These are phyloP conservation scores for Cinnamomum micranthum DNA, from an alignment of 164 flowering plant species.

Conservation along the genomic window DNA sequence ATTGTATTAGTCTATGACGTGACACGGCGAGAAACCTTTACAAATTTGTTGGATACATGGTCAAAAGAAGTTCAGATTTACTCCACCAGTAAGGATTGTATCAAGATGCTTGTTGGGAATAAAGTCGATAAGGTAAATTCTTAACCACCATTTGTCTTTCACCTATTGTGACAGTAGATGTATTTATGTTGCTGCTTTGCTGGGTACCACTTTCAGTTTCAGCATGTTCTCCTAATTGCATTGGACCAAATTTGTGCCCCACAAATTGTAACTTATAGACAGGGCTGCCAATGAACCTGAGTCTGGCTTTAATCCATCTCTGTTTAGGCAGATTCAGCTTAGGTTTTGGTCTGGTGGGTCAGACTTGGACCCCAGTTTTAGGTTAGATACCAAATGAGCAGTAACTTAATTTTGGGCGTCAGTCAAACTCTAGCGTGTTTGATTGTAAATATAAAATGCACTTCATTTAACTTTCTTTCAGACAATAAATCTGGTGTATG, in stretches of 20 bases:
- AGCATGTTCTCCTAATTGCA: neutral
- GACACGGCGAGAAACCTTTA: constrained; percentile 73
- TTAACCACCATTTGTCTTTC: neutral
- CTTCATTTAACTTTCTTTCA: too few relatives aligned
- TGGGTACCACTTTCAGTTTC: neutral
- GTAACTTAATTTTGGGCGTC: too few relatives aligned
- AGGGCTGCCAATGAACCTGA: too few relatives aligned
- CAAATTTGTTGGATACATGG: constrained; percentile 66
- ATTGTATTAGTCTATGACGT: constrained; percentile 69
- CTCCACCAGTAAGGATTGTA: constrained; percentile 68
- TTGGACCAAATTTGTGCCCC: neutral
- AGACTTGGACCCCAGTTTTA: too few relatives aligned
- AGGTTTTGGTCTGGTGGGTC: too few relatives aligned
- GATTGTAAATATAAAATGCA: too few relatives aligned
- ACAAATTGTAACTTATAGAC: too few relatives aligned
- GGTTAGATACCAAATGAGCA: too few relatives aligned
- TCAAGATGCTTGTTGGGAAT: constrained; percentile 82
- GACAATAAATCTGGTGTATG: too few relatives aligned
- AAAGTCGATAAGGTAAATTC: constrained; percentile 77
- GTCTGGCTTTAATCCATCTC: too few relatives aligned
- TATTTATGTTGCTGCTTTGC: neutral
- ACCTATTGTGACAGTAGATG: neutral
- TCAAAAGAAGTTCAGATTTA: constrained; percentile 70
- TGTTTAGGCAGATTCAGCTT: too few relatives aligned
- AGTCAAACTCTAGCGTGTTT: too few relatives aligned